Evolutionary conservation across 805 yeast species (phyloP).

Genomic region (Cyberlindnera lachancei): DNA sequence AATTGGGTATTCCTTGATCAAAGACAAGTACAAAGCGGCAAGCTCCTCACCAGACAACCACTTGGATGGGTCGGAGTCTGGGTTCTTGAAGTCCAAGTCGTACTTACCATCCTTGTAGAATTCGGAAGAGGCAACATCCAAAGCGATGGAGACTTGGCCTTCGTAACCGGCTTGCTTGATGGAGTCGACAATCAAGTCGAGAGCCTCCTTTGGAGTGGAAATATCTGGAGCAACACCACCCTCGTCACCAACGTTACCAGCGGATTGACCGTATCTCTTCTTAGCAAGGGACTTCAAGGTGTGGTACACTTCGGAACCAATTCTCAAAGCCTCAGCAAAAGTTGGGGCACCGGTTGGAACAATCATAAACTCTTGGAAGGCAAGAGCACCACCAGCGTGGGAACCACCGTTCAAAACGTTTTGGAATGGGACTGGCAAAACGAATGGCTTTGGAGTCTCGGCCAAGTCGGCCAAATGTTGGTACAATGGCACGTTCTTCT

Average conservation of each 20-base stretch:
- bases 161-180: conserved; percentile 93
- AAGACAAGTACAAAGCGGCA: conserved; percentile 73
- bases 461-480: conserved; percentile 80
- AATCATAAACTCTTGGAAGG: conserved; percentile 99
- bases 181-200: conserved; percentile 86
- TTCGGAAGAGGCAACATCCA: conserved; percentile 97
- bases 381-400: conserved; percentile 99
- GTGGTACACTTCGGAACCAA: conserved; percentile 98
- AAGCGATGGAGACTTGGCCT: conserved; percentile 85
- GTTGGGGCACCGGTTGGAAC: conserved; percentile 88
- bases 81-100: conserved; percentile 98
- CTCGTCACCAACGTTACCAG: conserved; percentile 99
- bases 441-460: conserved; percentile 69
- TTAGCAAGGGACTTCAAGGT: conserved; percentile 86
- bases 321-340: conserved; percentile 93
- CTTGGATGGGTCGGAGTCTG: conserved; percentile 81
- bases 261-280: conserved; percentile 94
- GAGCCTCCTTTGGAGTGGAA: conserved; percentile 92
- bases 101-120: conserved; percentile 95
- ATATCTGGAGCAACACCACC: conserved; percentile 99
- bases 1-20: conserved; percentile 90
- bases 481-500: conserved; percentile 89
- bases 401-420: conserved; percentile 99
- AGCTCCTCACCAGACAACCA: conserved; percentile 87
- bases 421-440: conserved; percentile 98